phyloP scores from a whole-genome alignment of 768 basidiomycete genomes.

The Mycena rebaudengoi region DNA sequence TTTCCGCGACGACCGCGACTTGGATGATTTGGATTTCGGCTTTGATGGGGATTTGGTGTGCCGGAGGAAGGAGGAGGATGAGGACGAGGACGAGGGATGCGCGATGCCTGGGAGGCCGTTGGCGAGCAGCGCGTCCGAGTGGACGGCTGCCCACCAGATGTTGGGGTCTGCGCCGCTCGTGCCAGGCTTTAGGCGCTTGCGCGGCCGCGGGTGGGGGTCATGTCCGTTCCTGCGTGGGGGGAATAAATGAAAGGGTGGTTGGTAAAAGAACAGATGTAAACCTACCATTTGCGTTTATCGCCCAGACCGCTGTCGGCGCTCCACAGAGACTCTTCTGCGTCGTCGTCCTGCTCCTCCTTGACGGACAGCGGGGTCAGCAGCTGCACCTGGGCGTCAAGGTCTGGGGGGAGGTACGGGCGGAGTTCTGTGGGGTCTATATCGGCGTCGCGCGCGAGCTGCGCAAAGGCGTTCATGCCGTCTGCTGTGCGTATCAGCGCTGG shows the following conservation, averaged over 20 bases:
- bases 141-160: slow-evolving; percentile 81
- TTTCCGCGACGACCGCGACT: too few species aligned
- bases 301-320: slow-evolving; percentile 51
- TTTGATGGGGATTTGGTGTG: too few species aligned
- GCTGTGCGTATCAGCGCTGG: slow-evolving; percentile 76
- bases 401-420: slow-evolving; percentile 16
- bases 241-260: neutral
- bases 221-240: slow-evolving; percentile 40
- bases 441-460: slow-evolving; percentile 64
- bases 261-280: neutral
- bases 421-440: slow-evolving; percentile 47
- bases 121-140: slow-evolving; percentile 65
- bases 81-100: slow-evolving; percentile 35
- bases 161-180: slow-evolving; percentile 58
- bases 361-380: too few species aligned
- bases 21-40: too few species aligned
- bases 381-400: slow-evolving; percentile 10
- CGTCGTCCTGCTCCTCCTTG: slow-evolving; percentile 46
- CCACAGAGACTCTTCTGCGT: slow-evolving; percentile 41
- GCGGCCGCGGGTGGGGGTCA: slow-evolving; percentile 58
- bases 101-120: slow-evolving; percentile 71
- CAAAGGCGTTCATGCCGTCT: slow-evolving; percentile 77
- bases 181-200: slow-evolving; percentile 72
- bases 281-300: slow-evolving; percentile 65
- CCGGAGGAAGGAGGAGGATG: slow-evolving; percentile 24